Evolutionary conservation across 1,284 basidiomycete species (phyloP).

Genomic region (Entoloma clypeatum): DNA sequence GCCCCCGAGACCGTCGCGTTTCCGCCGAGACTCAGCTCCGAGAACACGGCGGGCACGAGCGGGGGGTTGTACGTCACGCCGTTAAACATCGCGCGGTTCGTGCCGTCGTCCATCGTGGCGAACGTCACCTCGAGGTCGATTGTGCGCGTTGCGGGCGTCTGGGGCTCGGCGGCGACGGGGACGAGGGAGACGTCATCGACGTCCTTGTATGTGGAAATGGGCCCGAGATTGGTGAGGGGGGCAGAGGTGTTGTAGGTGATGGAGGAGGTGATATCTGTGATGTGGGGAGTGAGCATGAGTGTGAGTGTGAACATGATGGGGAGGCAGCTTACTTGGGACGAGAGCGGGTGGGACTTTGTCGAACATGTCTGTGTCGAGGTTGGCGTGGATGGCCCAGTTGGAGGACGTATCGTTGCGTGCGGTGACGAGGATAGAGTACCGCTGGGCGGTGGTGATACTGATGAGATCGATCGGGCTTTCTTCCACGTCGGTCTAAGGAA

Average conservation of each 20-base stretch:
- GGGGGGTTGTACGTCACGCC: slow-evolving; percentile 67
- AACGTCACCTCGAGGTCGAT: slow-evolving; percentile 61
- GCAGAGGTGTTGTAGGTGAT: slow-evolving; percentile 61
- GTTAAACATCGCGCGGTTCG: slow-evolving; percentile 75
- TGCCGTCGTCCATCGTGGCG: slow-evolving; percentile 75
- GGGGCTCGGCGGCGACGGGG: slow-evolving; percentile 46
- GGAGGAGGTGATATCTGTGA: slow-evolving; percentile 70
- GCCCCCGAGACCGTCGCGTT: slow-evolving; percentile 67
- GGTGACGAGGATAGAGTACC: slow-evolving; percentile 90
- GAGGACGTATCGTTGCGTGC: slow-evolving; percentile 80
- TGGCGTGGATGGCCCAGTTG: slow-evolving; percentile 89
- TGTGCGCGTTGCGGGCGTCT: slow-evolving; percentile 45
- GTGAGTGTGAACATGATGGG: not conserved
- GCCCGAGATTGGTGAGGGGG: slow-evolving; percentile 45
- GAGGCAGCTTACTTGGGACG: slow-evolving; percentile 57
- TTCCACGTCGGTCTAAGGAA: slow-evolving; percentile 67
- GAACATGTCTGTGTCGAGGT: slow-evolving; percentile 88
- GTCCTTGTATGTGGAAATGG: slow-evolving; percentile 50
- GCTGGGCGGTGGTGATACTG: slow-evolving; percentile 80
- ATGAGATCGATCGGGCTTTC: slow-evolving; percentile 69
- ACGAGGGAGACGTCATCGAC: slow-evolving; percentile 62
- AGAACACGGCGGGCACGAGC: slow-evolving; percentile 71
- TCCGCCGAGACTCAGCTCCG: slow-evolving; percentile 69
- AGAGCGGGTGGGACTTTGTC: slow-evolving; percentile 71
- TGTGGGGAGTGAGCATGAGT: not conserved